Percentiles rank a stretch among this genome's conserved stretches.
phyloP scores from a whole-genome alignment of 208 protist species.

The Crithidia acanthocephali region DNA sequence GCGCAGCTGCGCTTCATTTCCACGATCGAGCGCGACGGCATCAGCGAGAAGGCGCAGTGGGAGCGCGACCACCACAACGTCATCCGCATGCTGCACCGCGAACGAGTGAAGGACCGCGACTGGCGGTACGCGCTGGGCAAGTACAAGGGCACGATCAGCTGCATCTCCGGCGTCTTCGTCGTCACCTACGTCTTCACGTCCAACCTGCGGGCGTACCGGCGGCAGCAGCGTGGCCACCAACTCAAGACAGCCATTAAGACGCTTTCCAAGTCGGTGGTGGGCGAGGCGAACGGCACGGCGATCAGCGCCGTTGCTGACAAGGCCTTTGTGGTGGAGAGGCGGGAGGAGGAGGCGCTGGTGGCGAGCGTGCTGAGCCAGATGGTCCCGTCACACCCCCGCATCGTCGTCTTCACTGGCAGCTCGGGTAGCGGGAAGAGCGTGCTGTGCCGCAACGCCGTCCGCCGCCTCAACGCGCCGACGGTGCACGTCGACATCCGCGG shows the following conservation, averaged over 20 bases:
- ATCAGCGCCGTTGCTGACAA: constrained; percentile 11
- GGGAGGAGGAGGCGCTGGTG: constrained; percentile 39
- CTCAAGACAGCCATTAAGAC: constrained; percentile 46
- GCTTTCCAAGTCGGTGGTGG: constrained; percentile 23
- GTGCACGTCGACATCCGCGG: constrained; percentile 74
- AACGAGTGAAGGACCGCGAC: constrained; percentile 65
- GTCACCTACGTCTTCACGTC: constrained; percentile 65
- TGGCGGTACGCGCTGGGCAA: constrained; percentile 61
- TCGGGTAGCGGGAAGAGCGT: constrained; percentile 69
- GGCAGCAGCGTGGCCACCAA: constrained; percentile 56
- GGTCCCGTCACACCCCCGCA: constrained; percentile 40
- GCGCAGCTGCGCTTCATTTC: constrained; percentile 44
- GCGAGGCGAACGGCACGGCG: background rate
- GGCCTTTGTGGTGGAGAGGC: constrained; percentile 24
- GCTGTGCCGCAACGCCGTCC: constrained; percentile 48
- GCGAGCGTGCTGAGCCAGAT: constrained; percentile 38
- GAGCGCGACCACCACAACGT: constrained; percentile 65
- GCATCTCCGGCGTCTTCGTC: constrained; percentile 50
- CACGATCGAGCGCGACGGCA: constrained; percentile 28
- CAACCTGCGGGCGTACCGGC: constrained; percentile 54
- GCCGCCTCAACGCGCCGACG: constrained; percentile 55
- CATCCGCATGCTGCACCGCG: constrained; percentile 41
- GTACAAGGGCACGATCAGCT: constrained; percentile 77
- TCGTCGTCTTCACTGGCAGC: constrained; percentile 68
- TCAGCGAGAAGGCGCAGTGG: constrained; percentile 70